phyloP scores from a whole-genome alignment of 2,329 filamentous ascomycete genomes.

The Purpureocillium takamizusanense region DNA sequence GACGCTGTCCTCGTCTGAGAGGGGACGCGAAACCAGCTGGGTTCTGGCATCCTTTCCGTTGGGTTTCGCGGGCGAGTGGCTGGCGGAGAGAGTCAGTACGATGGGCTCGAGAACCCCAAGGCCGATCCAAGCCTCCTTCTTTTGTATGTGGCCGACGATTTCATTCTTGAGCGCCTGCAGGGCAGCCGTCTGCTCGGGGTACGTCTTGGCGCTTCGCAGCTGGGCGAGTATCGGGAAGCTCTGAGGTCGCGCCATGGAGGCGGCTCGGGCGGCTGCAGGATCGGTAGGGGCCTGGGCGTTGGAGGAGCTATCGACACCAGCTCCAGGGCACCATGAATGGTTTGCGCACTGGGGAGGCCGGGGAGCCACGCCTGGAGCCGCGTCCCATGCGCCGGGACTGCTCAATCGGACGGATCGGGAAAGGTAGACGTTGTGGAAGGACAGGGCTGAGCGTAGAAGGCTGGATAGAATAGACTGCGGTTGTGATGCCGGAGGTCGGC shows the following conservation, averaged over 20 bases:
- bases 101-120: constrained; percentile 58
- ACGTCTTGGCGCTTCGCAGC: constrained; percentile 43
- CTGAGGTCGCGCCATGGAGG: constrained; percentile 44
- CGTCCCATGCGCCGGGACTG: constrained; percentile 2
- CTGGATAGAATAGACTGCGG: no score
- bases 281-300: neutral
- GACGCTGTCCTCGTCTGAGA: constrained; percentile 57
- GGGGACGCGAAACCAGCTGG: constrained; percentile 21
- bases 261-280: constrained; percentile 1
- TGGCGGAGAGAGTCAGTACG: constrained; percentile 34
- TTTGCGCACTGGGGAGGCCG: neutral
- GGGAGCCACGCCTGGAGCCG: neutral
- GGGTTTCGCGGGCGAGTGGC: constrained; percentile 20
- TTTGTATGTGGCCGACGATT: constrained; percentile 76
- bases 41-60: constrained; percentile 30
- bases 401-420: no score
- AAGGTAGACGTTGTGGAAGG: no score
- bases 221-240: constrained; percentile 46
- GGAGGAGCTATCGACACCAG: constrained; percentile 8
- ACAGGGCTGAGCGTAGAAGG: no score
- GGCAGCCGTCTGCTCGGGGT: constrained; percentile 45
- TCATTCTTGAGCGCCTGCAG: constrained; percentile 79
- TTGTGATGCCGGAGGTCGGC: no score
- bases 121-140: constrained; percentile 71
- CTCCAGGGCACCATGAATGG: constrained; percentile 1